Base-by-base conservation (phyloP, 2,329 filamentous ascomycete species). In the Botryotinia globosa region DNA sequence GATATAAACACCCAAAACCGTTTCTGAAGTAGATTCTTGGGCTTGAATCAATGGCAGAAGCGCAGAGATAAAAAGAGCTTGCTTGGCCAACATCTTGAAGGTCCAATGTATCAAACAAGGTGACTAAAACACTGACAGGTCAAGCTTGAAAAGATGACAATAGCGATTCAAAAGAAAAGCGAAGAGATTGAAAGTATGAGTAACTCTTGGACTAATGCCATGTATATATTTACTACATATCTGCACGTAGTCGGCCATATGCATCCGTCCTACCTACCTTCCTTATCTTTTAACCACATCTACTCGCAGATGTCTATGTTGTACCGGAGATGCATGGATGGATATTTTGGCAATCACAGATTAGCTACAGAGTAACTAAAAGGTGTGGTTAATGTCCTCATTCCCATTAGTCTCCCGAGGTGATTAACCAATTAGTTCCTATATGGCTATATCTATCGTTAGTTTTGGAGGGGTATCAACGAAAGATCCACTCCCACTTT, bases 1-100 rank as follows among this genome's bases (percentile, higher is more conserved):
- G 82, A 97, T 90, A 82, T 94, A 96, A 63, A 91, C 90, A 69
- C 94, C 94, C 25, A 97, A 86, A 42, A 80, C 75, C 1, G 79
- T 81, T 72, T 81, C 79, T 44, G 79, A 73, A 14, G 78, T 78
- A 34, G 79, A 80, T 67, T 81, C 79, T 39, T 79, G 75, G 32
- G 77, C 79, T 34, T 75, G 74, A 42, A 76, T 77, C 54, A 83
- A 77, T n/a, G 81, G 79, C 64, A 83, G 74, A 66, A 84, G 77
- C 70, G 83, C 80, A 66, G 84, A 78, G 59, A 84, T 81, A 74
- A 84, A 76, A 73, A 85, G 77, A 72, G 85, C 74, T 37, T 82
- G 78, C 74, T 84, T 84, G 77, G 76, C 67, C 68, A 76, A 75
- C 79, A 80, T 80, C 51, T 75, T 79, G 75, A 73, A 45, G 44